These are phyloP conservation scores for Aspergillus thermomutatus DNA, from an alignment of 2,329 filamentous ascomycete species.

Conservation along the genomic window DNA sequence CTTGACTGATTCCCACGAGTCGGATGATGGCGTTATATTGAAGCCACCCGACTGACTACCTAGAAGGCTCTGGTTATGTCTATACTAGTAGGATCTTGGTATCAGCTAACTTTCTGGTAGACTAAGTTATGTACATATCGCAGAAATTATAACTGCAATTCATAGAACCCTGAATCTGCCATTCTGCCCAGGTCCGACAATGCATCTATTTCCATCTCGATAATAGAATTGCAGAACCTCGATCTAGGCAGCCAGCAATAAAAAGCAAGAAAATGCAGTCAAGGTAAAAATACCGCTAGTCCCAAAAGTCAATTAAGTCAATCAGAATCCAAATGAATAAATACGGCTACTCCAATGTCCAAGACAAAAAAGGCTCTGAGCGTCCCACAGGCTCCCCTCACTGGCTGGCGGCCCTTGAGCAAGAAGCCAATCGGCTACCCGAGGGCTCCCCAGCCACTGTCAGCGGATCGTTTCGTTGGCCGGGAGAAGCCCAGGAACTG, in stretches of 20 bases:
- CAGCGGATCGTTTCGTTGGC: background rate
- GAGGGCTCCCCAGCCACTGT: background rate
- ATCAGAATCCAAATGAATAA: background rate
- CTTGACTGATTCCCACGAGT: slow-evolving; percentile 4
- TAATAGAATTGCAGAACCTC: background rate
- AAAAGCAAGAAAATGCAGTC: background rate
- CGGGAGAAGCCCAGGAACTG: background rate
- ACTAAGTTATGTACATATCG: background rate
- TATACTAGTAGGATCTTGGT: background rate
- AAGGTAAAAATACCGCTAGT: background rate
- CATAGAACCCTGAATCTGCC: background rate
- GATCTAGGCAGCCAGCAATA: background rate
- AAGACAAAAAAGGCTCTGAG: background rate
- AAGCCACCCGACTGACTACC: slow-evolving; percentile 1
- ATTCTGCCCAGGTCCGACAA: background rate
- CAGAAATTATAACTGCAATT: background rate
- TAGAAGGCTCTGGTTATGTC: background rate
- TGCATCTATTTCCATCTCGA: background rate
- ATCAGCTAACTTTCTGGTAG: background rate
- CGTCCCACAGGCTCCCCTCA: background rate
- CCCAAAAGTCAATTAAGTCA: background rate
- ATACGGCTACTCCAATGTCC: background rate
- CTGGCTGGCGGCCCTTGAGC: background rate
- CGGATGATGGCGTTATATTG: slow-evolving; percentile 8
- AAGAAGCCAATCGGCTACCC: background rate